Conservation (phyloP, 805 yeast species). For the Saturnispora ahearnii region DNA sequence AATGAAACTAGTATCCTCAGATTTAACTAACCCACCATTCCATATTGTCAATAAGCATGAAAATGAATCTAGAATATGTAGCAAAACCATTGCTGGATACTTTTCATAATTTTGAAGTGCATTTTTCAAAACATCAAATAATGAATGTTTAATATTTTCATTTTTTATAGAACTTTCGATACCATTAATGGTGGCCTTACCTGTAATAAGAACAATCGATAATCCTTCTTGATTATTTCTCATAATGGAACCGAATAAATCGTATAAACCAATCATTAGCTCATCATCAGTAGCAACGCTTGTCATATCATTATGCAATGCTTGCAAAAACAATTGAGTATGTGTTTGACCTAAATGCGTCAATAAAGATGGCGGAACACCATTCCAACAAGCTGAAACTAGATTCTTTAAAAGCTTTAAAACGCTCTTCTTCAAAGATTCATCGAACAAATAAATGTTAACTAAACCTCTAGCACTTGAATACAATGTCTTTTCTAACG, state of each 20-base stretch:
- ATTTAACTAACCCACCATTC: constrained; percentile 50
- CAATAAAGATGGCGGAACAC: constrained; percentile 61
- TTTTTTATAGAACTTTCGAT: constrained; percentile 11
- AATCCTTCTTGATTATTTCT: constrained; percentile 70
- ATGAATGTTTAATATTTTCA: constrained; percentile 28
- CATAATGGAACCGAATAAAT: constrained; percentile 59
- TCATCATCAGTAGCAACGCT: constrained; percentile 44
- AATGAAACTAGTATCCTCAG: constrained; percentile 40
- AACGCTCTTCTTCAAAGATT: constrained; percentile 40
- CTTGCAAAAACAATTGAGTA: constrained; percentile 50
- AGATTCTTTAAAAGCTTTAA: constrained; percentile 49
- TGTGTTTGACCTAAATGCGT: constrained; percentile 69
- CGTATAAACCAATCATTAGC: constrained; percentile 48
- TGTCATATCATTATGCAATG: constrained; percentile 52
- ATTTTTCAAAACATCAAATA: constrained; percentile 47
- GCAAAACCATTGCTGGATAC: constrained; percentile 54
- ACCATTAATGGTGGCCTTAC: constrained; percentile 34
- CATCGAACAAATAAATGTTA: constrained; percentile 43
- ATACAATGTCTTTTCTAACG: constrained; percentile 56
- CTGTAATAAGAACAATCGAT: constrained; percentile 59
- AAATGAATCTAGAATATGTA: constrained; percentile 63
- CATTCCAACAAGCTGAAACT: constrained; percentile 49
- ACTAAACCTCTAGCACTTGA: constrained; percentile 47
- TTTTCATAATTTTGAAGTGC: constrained; percentile 43
- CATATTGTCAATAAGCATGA: constrained; percentile 70